Percentiles rank a stretch among this genome's conserved stretches.
phyloP scores from a whole-genome alignment of 768 basidiomycete species.

The Trametes cinnabarina region DNA sequence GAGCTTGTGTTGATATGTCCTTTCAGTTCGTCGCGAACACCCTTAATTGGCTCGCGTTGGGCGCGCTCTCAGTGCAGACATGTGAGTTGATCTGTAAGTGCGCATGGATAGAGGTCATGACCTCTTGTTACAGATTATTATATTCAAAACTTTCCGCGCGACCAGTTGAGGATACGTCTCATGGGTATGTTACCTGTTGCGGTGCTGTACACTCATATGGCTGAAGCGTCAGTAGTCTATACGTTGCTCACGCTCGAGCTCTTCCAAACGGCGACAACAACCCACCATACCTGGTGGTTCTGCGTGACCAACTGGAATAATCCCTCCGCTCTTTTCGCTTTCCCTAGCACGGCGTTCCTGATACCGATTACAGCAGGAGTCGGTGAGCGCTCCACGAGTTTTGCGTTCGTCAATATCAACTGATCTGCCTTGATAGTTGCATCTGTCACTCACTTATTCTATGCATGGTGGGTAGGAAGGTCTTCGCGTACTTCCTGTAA shows the following conservation, averaged over 20 bases:
- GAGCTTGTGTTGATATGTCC: not conserved
- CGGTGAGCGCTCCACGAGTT: too few species aligned
- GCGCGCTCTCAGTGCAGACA: slow-evolving; percentile 2
- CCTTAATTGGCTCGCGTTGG: slow-evolving; percentile 11
- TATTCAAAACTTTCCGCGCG: not conserved
- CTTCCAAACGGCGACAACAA: slow-evolving; percentile 23
- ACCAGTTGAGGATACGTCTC: not conserved
- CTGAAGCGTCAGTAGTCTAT: not conserved
- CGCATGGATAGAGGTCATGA: not conserved
- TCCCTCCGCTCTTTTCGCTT: slow-evolving; percentile 11
- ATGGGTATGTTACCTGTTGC: not conserved
- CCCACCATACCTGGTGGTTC: slow-evolving; percentile 23
- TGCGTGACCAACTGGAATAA: slow-evolving; percentile 26
- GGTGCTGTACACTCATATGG: not conserved
- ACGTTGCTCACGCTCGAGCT: slow-evolving; percentile 20
- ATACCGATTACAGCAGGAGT: slow-evolving; percentile 21
- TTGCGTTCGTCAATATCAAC: too few species aligned
- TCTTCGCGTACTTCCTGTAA: too few species aligned
- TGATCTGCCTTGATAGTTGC: slow-evolving; percentile 13
- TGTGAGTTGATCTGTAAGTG: not conserved
- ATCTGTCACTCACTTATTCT: slow-evolving; percentile 24
- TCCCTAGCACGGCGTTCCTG: slow-evolving; percentile 16
- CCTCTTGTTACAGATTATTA: not conserved
- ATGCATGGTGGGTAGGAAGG: slow-evolving; percentile 16
- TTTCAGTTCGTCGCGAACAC: slow-evolving; percentile 9